A percentile compares a stretch with the other conserved stretches of the same genome.
Evolutionary conservation across 495 filamentous ascomycete species (phyloP).

Genomic region (Penicillium longicatenatum): DNA sequence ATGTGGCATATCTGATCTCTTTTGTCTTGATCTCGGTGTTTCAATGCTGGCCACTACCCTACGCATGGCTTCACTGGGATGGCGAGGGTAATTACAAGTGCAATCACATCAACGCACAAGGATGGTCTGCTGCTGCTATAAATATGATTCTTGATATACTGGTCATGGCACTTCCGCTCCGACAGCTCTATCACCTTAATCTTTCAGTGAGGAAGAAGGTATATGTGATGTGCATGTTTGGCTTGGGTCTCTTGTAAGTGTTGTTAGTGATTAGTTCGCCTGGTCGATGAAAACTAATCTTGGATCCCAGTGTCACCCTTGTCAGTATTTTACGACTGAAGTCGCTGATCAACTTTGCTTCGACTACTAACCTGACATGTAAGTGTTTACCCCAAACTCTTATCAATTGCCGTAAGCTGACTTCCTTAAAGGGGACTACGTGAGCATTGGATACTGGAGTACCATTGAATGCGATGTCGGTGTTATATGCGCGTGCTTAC

Average conservation of each 20-base stretch:
- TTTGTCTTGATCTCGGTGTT: conserved; percentile 45
- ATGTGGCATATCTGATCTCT: conserved; percentile 37
- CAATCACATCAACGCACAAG: conserved; percentile 46
- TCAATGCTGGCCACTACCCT: conserved; percentile 42
- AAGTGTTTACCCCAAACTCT: conserved; percentile 5
- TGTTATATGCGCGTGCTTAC: conserved; percentile 38
- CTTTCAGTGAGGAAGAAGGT: conserved; percentile 34
- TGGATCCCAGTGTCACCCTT: conserved; percentile 29
- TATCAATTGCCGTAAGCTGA: conserved; percentile 3
- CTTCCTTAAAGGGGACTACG: conserved; percentile 34
- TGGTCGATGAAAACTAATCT: conserved; percentile 5
- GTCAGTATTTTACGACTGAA: conserved; percentile 39
- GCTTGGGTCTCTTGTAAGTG: conserved; percentile 40
- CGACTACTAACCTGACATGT: conserved; percentile 36
- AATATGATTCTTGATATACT: conserved; percentile 51
- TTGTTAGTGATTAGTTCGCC: neutral
- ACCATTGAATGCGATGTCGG: conserved; percentile 38
- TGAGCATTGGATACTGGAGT: conserved; percentile 35
- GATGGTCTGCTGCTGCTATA: conserved; percentile 40
- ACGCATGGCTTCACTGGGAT: conserved; percentile 47
- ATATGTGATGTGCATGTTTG: conserved; percentile 39
- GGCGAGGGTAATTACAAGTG: conserved; percentile 36
- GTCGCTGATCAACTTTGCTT: conserved; percentile 35
- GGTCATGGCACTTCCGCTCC: conserved; percentile 46
- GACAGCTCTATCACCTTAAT: conserved; percentile 33